Conservation (phyloP, 2,329 filamentous ascomycete species). For the Apiospora sp. region DNA sequence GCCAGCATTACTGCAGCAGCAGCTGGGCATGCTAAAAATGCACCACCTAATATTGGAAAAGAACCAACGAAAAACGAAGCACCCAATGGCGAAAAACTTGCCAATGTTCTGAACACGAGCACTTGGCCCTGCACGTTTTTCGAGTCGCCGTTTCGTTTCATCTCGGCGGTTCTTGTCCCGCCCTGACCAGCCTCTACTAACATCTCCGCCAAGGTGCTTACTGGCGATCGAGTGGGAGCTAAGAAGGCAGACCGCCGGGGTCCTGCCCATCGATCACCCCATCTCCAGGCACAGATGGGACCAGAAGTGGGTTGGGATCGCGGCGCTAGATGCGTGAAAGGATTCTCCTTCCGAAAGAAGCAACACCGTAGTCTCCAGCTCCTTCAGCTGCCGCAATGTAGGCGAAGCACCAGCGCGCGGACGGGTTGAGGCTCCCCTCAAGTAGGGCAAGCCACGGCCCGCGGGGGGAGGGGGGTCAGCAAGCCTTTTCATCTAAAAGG, state of each 20-base stretch:
- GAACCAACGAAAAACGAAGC: conserved; percentile 11
- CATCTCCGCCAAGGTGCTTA: conserved; percentile 18
- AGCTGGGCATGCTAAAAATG: not conserved
- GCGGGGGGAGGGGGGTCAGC: not conserved
- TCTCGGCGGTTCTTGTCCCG: conserved; percentile 12
- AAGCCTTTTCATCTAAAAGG: not conserved
- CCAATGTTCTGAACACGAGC: conserved; percentile 20
- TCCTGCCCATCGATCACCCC: not conserved
- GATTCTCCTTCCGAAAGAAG: conserved; percentile 1
- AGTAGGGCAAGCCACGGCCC: conserved; percentile 5
- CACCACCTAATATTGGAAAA: not conserved
- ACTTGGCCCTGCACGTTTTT: conserved; percentile 22
- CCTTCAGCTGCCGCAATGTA: conserved; percentile 7
- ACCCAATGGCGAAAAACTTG: not conserved
- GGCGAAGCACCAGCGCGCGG: not conserved
- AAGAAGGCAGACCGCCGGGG: not conserved
- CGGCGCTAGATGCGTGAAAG: conserved; percentile 3
- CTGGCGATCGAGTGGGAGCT: not conserved
- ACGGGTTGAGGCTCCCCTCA: not conserved
- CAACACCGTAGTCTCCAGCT: conserved; percentile 11
- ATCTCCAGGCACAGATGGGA: not conserved
- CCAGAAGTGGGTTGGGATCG: not conserved
- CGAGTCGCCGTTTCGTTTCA: not conserved
- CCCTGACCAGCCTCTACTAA: conserved; percentile 1
- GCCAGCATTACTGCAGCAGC: not conserved